Evolutionary conservation across 352 stramenopile genomes (phyloP).

Genomic region (Paralagenidium karlingii): DNA sequence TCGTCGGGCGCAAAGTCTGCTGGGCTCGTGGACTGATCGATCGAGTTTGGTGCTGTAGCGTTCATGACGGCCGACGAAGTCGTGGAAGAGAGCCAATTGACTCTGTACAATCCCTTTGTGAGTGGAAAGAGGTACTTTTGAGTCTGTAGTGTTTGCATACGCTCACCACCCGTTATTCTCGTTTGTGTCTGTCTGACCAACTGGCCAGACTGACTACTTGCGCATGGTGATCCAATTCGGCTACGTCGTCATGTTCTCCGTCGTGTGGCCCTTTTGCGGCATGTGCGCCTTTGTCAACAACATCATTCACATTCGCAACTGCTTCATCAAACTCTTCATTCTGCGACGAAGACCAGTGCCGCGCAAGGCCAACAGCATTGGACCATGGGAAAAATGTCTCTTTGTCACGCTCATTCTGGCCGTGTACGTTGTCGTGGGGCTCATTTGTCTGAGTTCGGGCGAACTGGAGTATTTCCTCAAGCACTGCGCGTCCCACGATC

Average conservation of each 20-base stretch:
- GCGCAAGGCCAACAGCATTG: constrained; percentile 74
- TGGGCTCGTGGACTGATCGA: background rate
- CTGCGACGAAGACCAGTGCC: constrained; percentile 55
- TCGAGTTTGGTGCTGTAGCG: constrained; percentile 9
- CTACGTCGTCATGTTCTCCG: constrained; percentile 83
- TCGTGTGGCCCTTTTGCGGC: constrained; percentile 78
- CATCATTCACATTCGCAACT: constrained; percentile 71
- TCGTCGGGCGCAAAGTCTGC: background rate
- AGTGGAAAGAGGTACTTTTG: constrained; percentile 6
- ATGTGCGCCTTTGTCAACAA: constrained; percentile 72
- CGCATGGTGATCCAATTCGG: constrained; percentile 84
- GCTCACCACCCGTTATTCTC: background rate
- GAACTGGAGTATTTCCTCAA: constrained; percentile 76
- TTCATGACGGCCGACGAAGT: constrained; percentile 81
- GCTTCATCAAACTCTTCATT: constrained; percentile 72
- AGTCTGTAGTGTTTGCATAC: no score
- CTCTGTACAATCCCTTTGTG: constrained; percentile 74
- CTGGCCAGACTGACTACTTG: constrained; percentile 54
- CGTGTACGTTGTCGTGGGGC: constrained; percentile 71
- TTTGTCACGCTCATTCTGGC: constrained; percentile 73
- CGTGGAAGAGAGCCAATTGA: constrained; percentile 67
- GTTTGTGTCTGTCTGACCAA: background rate
- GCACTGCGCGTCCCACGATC: constrained; percentile 19
- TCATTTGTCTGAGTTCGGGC: constrained; percentile 75
- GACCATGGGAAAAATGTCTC: constrained; percentile 80